Conservation (phyloP, 768 basidiomycete genomes). For the Podaxis sp. region DNA sequence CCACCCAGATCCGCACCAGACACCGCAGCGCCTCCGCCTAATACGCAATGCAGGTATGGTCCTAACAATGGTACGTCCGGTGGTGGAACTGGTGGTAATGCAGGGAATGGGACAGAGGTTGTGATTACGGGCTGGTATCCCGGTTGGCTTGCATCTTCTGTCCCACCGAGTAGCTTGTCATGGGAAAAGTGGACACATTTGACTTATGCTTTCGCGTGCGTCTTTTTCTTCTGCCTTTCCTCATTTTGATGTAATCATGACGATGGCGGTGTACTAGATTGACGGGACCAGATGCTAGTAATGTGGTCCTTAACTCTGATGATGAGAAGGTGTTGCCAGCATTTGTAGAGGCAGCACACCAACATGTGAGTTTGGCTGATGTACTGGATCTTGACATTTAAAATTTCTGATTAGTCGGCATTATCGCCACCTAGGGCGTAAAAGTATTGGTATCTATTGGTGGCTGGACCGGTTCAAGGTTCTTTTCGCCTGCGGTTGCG, state of each 20-base stretch:
- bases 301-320: conserved; percentile 29
- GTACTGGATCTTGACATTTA: not conserved
- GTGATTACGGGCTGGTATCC: conserved; percentile 8
- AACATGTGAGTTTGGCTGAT: conserved; percentile 26
- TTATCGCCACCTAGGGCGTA: conserved; percentile 39
- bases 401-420: no score
- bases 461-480: conserved; percentile 60
- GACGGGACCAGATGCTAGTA: conserved; percentile 23
- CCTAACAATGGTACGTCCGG: not conserved
- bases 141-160: conserved; percentile 4
- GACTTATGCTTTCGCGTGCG: conserved; percentile 48
- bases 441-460: conserved; percentile 58
- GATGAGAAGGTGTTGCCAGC: conserved; percentile 39
- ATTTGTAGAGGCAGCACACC: conserved; percentile 46
- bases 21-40: not conserved
- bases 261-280: conserved; percentile 17
- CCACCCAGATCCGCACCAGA: conserved; percentile 19
- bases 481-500: conserved; percentile 56
- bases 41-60: not conserved
- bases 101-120: not conserved
- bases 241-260: not conserved
- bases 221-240: not conserved
- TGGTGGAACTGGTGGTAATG: not conserved
- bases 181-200: conserved; percentile 52
- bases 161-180: conserved; percentile 33